Evolutionary conservation across 176 grass and related monocot species (phyloP), one percentile per base, ranked within the genome.

Genomic region (Avena atlantica): DNA sequence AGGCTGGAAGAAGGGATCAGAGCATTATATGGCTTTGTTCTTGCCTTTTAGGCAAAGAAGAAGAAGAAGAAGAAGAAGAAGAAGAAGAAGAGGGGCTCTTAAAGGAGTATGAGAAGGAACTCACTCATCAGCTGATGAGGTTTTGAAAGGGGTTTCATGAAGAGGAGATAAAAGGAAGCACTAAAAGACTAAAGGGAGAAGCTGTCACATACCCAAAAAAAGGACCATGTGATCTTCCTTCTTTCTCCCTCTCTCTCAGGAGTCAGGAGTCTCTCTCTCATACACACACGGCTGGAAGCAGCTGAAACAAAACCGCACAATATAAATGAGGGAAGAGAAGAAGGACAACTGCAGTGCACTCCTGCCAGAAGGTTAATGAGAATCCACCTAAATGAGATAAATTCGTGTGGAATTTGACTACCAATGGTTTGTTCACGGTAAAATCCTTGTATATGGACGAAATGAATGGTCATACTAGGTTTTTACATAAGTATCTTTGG

Each of bases 221-320:
- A 74, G 87, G 84, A 79, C 84, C 91, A 92, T 93, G 91, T 89
- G 91, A 96, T 91, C 80, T 87, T 83, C 80, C 74, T 77, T 87
- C 86, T 89, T 66, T 71, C 84, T 84, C 84, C 85, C 86, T 53
- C 79, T 74, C 88, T 81, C 56, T 89, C 25, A 27, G 25, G 24
- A 36, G 74, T 36, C 77, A 27, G 25, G 24, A 36, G 50, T 36
- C 77, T 62, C 58, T 62, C 58, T 84, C 66, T 61, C 71, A 53
- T 27, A 56, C 27, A 55, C 73, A 74, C 73, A 58, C 5, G 48
- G 78, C 23, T 50, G 80, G 81, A 76, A 74, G 72, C 74, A 83
- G 71, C 68, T 79, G 81, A 91, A 84, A 80, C 68, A 88, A 86
- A 89, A 68, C 59, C 14, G 76, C 85, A 84, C 79, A 92, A 87